A percentile compares a stretch with the other conserved stretches of the same genome.
Conservation (phyloP, 2,329 filamentous ascomycete species). For the Pseudocercospora eumusae region DNA sequence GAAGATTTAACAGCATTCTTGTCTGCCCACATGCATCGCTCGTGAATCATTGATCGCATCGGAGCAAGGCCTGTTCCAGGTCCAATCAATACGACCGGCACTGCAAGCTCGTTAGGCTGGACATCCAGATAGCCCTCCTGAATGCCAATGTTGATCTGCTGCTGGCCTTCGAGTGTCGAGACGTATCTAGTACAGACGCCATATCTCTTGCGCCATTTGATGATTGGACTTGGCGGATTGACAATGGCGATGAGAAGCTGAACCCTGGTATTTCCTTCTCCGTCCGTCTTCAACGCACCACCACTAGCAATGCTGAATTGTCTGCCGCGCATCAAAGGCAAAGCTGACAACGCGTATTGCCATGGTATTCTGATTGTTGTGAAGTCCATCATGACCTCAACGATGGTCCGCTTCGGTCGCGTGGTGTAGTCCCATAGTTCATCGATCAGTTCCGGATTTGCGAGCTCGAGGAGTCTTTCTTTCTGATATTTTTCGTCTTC, state of each 20-base stretch:
- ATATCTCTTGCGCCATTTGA: slow-evolving; percentile 85
- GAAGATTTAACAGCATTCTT: not conserved
- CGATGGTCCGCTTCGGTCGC: slow-evolving; percentile 81
- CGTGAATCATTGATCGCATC: slow-evolving; percentile 75
- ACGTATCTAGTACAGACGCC: slow-evolving; percentile 92
- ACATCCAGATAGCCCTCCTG: slow-evolving; percentile 56
- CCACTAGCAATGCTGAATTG: slow-evolving; percentile 92
- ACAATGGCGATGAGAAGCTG: slow-evolving; percentile 41
- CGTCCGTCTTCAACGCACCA: slow-evolving; percentile 46
- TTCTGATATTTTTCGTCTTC: slow-evolving; percentile 58
- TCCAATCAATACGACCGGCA: slow-evolving; percentile 73
- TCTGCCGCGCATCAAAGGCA: slow-evolving; percentile 81
- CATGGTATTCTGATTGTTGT: slow-evolving; percentile 78
- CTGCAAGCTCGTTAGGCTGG: slow-evolving; percentile 50
- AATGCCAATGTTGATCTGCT: slow-evolving; percentile 61
- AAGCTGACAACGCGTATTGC: slow-evolving; percentile 67
- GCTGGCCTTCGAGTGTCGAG: slow-evolving; percentile 60
- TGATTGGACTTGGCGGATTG: slow-evolving; percentile 60
- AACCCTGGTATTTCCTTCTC: slow-evolving; percentile 32
- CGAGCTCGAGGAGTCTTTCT: slow-evolving; percentile 81
- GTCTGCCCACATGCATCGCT: slow-evolving; percentile 56
- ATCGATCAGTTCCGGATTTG: slow-evolving; percentile 74
- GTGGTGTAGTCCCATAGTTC: slow-evolving; percentile 97
- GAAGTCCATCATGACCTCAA: slow-evolving; percentile 92
- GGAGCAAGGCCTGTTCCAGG: slow-evolving; percentile 88